These are phyloP conservation scores for Bryum argenteum DNA, from an alignment of 225 moss, liverwort and hornwort genomes.

Conservation along the genomic window DNA sequence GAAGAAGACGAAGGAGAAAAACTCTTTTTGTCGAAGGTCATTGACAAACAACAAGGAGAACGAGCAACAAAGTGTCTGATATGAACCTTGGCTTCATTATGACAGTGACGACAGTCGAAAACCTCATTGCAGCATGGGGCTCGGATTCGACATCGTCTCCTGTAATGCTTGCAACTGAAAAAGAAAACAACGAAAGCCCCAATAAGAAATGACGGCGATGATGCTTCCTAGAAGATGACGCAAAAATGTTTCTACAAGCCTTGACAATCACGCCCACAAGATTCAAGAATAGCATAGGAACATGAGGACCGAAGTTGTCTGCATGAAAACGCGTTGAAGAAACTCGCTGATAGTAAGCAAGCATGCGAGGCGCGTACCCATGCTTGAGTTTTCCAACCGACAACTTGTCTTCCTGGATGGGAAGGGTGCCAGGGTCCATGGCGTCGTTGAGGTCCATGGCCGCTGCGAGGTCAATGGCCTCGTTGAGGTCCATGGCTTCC, in stretches of 20 bases:
- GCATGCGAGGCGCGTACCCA: constrained; percentile 33
- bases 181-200: constrained; percentile 19
- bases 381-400: constrained; percentile 36
- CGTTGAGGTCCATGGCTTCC: background rate
- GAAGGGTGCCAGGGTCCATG: background rate
- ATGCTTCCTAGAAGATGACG: too few relatives aligned
- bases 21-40: background rate
- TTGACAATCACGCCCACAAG: constrained; percentile 23
- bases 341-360: background rate
- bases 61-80: background rate
- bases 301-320: background rate
- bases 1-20: background rate
- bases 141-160: constrained; percentile 81
- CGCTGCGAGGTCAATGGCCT: constrained; percentile 11
- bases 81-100: constrained; percentile 78
- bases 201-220: background rate
- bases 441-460: constrained; percentile 19
- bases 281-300: background rate
- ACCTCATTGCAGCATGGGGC: constrained; percentile 91
- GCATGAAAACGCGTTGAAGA: background rate
- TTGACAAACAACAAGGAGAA: background rate
- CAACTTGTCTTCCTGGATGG: constrained; percentile 18
- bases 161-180: constrained; percentile 83
- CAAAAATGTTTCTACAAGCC: constrained; percentile 14
- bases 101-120: constrained; percentile 92